Percentiles rank a stretch among this genome's conserved stretches.
Conservation (phyloP, 768 basidiomycete species). For the Fomitopsis pulvina region DNA sequence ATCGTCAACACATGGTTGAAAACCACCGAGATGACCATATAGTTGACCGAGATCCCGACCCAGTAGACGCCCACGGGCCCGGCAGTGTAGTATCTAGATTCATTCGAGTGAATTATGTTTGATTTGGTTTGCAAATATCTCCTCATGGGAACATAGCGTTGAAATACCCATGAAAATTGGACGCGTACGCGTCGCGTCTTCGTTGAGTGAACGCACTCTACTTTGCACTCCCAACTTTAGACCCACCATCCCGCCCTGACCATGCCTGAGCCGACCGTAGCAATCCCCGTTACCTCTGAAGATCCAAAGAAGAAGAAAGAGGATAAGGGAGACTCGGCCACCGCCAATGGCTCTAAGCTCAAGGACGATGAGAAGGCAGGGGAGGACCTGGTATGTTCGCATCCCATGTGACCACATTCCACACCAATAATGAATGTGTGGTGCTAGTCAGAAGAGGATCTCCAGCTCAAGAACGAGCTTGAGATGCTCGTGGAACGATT, state of each 20-base stretch:
- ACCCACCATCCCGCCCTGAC: background rate
- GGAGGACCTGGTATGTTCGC: conserved; percentile 66
- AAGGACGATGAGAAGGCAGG: conserved; percentile 46
- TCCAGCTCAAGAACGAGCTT: conserved; percentile 86
- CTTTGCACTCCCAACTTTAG: background rate
- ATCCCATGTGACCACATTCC: background rate
- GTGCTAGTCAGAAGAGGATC: conserved; percentile 89
- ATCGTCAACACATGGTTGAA: too few species aligned
- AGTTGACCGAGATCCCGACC: too few species aligned
- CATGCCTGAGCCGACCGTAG: conserved; percentile 56
- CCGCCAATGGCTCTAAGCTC: conserved; percentile 29
- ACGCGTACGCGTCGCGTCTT: conserved; percentile 7
- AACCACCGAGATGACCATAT: too few species aligned
- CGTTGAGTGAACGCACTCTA: too few species aligned
- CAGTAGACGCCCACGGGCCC: too few species aligned
- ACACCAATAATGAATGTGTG: background rate
- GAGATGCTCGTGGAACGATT: conserved; percentile 96
- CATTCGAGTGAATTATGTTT: too few species aligned
- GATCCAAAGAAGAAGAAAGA: conserved; percentile 74
- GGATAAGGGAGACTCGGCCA: conserved; percentile 42
- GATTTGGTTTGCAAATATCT: too few species aligned
- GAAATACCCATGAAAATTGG: background rate
- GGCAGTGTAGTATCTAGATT: too few species aligned
- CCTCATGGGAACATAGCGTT: background rate
- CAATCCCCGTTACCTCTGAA: conserved; percentile 60